A percentile compares a stretch with the other conserved stretches of the same genome.
Conservation (phyloP, 805 yeast species). For the Suhomyces sp. region DNA sequence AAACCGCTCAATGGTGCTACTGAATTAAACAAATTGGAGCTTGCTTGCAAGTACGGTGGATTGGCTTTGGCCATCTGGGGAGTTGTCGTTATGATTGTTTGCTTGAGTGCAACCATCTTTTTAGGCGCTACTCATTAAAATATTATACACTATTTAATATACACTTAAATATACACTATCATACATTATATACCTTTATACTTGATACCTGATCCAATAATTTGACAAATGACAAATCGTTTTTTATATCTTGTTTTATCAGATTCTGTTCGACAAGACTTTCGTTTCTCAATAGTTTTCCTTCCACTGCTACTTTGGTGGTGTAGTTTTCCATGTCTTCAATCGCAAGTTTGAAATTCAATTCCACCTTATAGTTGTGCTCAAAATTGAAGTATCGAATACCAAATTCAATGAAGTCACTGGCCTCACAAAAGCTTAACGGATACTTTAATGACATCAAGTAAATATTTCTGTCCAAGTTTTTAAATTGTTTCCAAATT, state of each 20-base stretch:
- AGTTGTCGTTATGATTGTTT: slow-evolving; percentile 50
- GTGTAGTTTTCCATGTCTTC: not conserved
- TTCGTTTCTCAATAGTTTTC: not conserved
- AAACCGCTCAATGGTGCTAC: slow-evolving; percentile 30
- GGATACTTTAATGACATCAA: slow-evolving; percentile 30
- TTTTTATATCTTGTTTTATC: slow-evolving; percentile 1
- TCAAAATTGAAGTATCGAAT: slow-evolving; percentile 16
- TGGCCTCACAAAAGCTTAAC: slow-evolving; percentile 10
- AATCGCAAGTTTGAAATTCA: slow-evolving; percentile 5
- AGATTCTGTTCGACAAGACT: not conserved
- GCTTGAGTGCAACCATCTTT: slow-evolving; percentile 49
- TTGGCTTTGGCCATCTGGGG: slow-evolving; percentile 53
- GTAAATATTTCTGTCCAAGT: slow-evolving; percentile 30
- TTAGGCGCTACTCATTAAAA: slow-evolving; percentile 36
- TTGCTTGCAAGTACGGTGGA: slow-evolving; percentile 36
- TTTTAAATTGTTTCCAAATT: slow-evolving; percentile 17
- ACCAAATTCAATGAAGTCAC: slow-evolving; percentile 8
- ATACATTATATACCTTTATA: not conserved
- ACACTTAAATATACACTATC: slow-evolving; percentile 4
- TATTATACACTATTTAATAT: slow-evolving; percentile 3
- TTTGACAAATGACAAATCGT: not conserved
- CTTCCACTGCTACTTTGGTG: not conserved
- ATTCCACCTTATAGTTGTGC: slow-evolving; percentile 11
- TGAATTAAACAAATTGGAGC: slow-evolving; percentile 27
- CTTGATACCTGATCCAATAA: not conserved